Base-by-base conservation (phyloP, 225 moss, liverwort and hornwort genomes). In the Straminergon stramineum region DNA sequence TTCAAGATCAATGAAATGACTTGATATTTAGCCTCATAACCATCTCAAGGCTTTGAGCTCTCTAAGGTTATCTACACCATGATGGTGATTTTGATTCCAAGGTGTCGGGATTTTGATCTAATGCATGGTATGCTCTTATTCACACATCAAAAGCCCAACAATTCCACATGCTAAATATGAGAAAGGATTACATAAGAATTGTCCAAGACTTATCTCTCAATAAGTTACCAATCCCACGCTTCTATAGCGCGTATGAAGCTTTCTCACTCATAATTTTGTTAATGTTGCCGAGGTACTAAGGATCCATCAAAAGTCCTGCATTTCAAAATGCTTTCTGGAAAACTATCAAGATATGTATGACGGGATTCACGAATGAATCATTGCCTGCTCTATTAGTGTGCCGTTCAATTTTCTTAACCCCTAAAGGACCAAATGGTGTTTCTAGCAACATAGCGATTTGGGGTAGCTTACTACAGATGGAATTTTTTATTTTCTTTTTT, bases 321-420 rank as follows among this genome's bases (percentile, higher is more conserved):
- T 12, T 52, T 77, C 77, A 20, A 45, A 17, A 26, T 45, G 27
- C 45, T 74, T 20, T 32, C 34, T 31, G 77, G 20, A 32, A 53
- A 34, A 34, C 11, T 31, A 13, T 4, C 17, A 77, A 77, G 52
- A 11, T 32, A 53, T 51, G 19, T 31, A 19, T 18, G 3, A 52
- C 77, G 34, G 32, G 77, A 12, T 79, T 90, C 70, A 90, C 93
- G n/a, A 91, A 93, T 43, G 93, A 84, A 48, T 90, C 86, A 27
- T 86, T 68, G 27, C 93, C 90, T 67, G 93, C 91, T 90, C 83
- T 62, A 67, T 90, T 62, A 8, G 55, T 83, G 65, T 91, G 90
- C 31, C 62, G 71, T 26, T 90, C 93, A 15, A 91, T 75, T 34
- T 86, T 91, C 78, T 91, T 90, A 5, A 90, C n/a, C n/a, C n/a